These are phyloP conservation scores for Medicago ruthenica DNA, from an alignment of 306 rosid genomes.

Conservation along the genomic window DNA sequence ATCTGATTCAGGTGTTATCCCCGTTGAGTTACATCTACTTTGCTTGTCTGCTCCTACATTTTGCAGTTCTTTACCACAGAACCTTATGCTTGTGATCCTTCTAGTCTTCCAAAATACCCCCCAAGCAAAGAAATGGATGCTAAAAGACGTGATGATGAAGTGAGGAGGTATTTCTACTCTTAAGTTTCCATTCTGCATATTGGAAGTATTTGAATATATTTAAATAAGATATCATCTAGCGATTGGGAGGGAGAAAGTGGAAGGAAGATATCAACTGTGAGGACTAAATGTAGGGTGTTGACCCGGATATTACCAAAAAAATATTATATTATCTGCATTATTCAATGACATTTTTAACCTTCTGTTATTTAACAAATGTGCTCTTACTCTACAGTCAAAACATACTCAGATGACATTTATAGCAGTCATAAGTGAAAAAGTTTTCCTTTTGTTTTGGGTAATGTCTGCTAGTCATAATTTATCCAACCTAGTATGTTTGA, in stretches of 20 bases:
- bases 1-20: conserved; percentile 32
- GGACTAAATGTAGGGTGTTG: conserved; percentile 7
- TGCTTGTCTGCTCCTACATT: conserved; percentile 45
- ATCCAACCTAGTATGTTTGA: conserved; percentile 26
- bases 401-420: conserved; percentile 14
- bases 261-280: not conserved
- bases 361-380: not conserved
- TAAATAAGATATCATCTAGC: not conserved
- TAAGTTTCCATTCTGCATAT: conserved; percentile 39
- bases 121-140: conserved; percentile 98
- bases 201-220: not conserved
- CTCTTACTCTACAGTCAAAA: not conserved
- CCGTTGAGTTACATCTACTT: conserved; percentile 40
- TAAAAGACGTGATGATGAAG: conserved; percentile 80
- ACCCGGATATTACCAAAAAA: not conserved
- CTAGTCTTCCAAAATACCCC: conserved; percentile 93
- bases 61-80: conserved; percentile 85
- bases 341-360: conserved; percentile 16
- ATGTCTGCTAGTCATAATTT: conserved; percentile 29
- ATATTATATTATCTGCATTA: conserved; percentile 21
- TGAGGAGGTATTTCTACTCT: conserved; percentile 65
- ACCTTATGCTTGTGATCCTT: conserved; percentile 91
- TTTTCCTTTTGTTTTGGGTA: not conserved
- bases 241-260: conserved; percentile 2
- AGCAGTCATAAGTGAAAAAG: conserved; percentile 1